These are phyloP conservation scores for Colletotrichum cuscutae DNA, from an alignment of 2,329 filamentous ascomycete genomes.

Conservation along the genomic window DNA sequence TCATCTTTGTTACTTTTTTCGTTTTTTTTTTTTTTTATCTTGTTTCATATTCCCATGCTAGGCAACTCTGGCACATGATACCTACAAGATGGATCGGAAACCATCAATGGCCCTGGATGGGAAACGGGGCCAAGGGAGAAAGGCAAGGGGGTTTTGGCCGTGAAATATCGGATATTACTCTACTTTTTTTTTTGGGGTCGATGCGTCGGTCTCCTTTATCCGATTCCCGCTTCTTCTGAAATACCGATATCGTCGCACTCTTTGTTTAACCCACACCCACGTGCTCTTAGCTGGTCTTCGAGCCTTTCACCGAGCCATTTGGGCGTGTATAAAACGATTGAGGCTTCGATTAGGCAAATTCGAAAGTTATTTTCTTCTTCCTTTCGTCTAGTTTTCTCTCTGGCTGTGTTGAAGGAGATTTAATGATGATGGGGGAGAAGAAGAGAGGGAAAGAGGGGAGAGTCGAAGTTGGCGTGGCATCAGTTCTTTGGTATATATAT, in stretches of 20 bases:
- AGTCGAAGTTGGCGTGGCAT: neutral
- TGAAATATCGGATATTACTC: constrained; percentile 9
- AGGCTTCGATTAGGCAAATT: neutral
- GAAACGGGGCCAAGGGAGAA: constrained; percentile 11
- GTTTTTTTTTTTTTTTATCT: constrained; percentile 38
- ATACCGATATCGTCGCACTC: neutral
- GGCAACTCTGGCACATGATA: constrained; percentile 39
- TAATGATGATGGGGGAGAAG: neutral
- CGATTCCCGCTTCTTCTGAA: neutral
- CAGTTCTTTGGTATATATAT: constrained; percentile 26
- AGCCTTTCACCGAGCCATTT: constrained; percentile 15
- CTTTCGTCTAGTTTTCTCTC: neutral
- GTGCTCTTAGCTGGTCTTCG: constrained; percentile 26
- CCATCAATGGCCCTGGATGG: constrained; percentile 10
- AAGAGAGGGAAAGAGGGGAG: neutral
- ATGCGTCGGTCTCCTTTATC: neutral
- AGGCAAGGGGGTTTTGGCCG: neutral
- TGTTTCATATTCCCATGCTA: constrained; percentile 9
- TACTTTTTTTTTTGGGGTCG: constrained; percentile 2
- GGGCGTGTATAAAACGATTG: neutral
- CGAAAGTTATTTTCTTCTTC: neutral
- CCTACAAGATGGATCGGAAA: constrained; percentile 36
- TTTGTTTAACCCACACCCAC: neutral
- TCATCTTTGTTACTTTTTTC: constrained; percentile 40
- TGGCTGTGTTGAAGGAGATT: neutral